Conservation (phyloP, 768 basidiomycete species). For the Mycena pura region DNA sequence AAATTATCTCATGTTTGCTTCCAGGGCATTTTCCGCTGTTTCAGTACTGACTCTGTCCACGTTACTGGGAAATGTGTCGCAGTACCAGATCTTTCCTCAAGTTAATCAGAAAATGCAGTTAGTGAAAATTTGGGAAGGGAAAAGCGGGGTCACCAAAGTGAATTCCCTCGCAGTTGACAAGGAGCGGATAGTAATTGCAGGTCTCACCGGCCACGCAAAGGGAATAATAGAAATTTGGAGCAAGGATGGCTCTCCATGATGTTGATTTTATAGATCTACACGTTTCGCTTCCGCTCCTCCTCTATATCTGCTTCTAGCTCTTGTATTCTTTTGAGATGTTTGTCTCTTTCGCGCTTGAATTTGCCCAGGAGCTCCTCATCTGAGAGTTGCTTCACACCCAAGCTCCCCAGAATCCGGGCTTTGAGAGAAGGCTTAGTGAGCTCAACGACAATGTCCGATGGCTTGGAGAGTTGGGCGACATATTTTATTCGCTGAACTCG, state of each 20-base stretch:
- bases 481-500: constrained; percentile 65
- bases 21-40: constrained; percentile 58
- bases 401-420: constrained; percentile 47
- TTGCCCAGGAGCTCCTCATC: constrained; percentile 76
- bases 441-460: not conserved
- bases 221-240: constrained; percentile 73
- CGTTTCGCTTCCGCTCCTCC: constrained; percentile 38
- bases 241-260: constrained; percentile 29
- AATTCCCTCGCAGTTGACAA: constrained; percentile 63
- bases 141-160: constrained; percentile 62
- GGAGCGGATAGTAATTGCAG: constrained; percentile 63
- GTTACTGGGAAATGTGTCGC: constrained; percentile 62
- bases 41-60: constrained; percentile 61
- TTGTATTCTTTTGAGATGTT: constrained; percentile 60
- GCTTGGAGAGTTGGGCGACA: constrained; percentile 35
- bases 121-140: constrained; percentile 53
- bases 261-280: not conserved
- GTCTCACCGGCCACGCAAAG: constrained; percentile 60
- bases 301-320: constrained; percentile 57
- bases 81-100: constrained; percentile 53
- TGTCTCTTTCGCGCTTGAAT: constrained; percentile 62
- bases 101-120: constrained; percentile 46
- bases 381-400: constrained; percentile 65
- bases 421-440: constrained; percentile 31
- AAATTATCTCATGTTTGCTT: not conserved